phyloP scores from a whole-genome alignment of 306 rosid genomes.

The Cicer bijugum region DNA sequence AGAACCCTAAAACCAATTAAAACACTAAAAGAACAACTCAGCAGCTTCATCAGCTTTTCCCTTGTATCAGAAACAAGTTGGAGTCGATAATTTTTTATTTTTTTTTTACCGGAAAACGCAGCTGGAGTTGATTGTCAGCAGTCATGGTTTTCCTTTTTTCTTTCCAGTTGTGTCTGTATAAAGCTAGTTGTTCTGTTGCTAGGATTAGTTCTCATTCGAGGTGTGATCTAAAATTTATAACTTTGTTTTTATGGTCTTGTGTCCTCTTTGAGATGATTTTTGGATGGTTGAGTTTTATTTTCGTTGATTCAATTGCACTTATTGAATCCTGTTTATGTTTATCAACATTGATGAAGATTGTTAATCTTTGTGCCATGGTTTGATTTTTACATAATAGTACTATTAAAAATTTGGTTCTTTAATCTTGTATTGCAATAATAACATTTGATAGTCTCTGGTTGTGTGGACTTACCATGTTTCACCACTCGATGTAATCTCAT shows the following conservation, averaged over 20 bases:
- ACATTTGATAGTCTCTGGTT: background rate
- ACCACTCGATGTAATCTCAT: constrained; percentile 2
- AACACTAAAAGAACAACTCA: no score
- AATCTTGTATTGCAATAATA: background rate
- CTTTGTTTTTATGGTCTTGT: background rate
- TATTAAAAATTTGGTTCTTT: background rate
- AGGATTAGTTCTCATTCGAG: constrained; percentile 7
- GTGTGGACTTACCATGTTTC: background rate
- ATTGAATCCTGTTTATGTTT: no score
- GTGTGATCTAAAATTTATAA: background rate
- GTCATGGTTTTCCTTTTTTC: no score
- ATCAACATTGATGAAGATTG: background rate
- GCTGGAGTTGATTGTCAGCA: no score
- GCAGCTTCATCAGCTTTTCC: no score
- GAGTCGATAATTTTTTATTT: no score
- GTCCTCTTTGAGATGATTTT: background rate
- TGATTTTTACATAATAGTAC: background rate
- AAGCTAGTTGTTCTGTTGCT: background rate
- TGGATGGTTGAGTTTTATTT: background rate
- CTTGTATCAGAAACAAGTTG: no score
- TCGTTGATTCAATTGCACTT: background rate
- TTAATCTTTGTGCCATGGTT: background rate
- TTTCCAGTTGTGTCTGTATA: background rate
- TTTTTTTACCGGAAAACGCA: no score
- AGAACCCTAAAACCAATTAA: no score